Evolutionary conservation across 495 filamentous ascomycete species (phyloP), one percentile per base, ranked within the genome.

Genomic region (Aspergillus funiculosus): DNA sequence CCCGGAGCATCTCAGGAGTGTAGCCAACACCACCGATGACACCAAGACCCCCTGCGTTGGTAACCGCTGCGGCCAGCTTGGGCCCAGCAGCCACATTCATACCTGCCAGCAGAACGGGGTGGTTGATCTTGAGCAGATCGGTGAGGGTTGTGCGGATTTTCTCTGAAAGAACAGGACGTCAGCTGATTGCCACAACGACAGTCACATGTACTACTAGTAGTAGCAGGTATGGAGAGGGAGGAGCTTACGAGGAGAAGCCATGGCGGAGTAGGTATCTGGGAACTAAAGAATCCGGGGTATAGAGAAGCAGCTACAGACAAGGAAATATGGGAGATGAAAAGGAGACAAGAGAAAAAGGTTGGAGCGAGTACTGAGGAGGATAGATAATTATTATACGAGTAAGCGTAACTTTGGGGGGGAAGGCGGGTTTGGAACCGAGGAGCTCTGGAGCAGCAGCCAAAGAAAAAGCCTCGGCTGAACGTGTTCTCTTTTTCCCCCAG

Each of bases 31-130:
- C 92, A 56, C 92, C 92, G 62, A 98, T 87, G 51, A 98, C 92
- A 69, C 92, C 92, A 48, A 98, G 73, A 60, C 92, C 92, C 52
- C 92, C 92, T 22, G 92, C 92, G 70, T 98, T 95, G 47, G 92
- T 94, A 56, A 98, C 92, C 7, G 92, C 92, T 14, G 92, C 92
- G 30, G 92, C 94, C 61, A 98, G 82, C 77, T 90, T 94, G 35
- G 94, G 94, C 36, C 92, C 92, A 38, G 92, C 94, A 37, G 92
- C 94, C 48, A 97, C 94, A 76, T 97, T 97, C 92, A 98, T 98
- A 58, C 92, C 92, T 52, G 92, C 92, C 50, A 97, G 82, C 59
- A 97, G 74, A 62, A 98, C 74, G 22, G 92, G 92, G 71, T 97
- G 92, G 58, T 95, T 89, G 76, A 98, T 96, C 77, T 85, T 85